A percentile compares a stretch with the other conserved stretches of the same genome.
Evolutionary conservation across 257 asterid species (phyloP).

Genomic region (Penstemon barbatus): DNA sequence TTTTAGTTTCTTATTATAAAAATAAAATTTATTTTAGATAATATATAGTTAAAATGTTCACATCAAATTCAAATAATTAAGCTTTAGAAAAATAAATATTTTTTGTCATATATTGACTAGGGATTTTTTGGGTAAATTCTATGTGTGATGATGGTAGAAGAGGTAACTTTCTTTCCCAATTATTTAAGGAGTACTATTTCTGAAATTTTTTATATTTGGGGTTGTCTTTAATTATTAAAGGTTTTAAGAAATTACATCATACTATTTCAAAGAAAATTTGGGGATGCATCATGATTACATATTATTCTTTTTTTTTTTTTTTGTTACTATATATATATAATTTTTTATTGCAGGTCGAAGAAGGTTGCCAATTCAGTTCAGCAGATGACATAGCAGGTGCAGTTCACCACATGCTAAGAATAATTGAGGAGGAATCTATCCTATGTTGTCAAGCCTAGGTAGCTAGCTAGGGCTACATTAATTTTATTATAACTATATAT

Average conservation of each 20-base stretch:
- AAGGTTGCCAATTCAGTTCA: conserved; percentile 84
- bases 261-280: conserved; percentile 4
- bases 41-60: no score
- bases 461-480: conserved; percentile 36
- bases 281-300: background rate
- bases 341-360: conserved; percentile 72
- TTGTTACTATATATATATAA: background rate
- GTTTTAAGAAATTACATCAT: conserved; percentile 20
- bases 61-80: no score
- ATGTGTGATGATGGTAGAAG: conserved; percentile 37
- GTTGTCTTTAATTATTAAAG: conserved; percentile 23
- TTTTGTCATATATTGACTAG: conserved; percentile 31
- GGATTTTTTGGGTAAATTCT: conserved; percentile 22
- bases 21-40: no score
- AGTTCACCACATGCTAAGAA: conserved; percentile 90
- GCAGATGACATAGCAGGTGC: conserved; percentile 92
- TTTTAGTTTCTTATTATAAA: no score
- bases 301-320: background rate
- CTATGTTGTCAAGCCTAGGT: conserved; percentile 60
- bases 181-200: background rate
- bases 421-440: conserved; percentile 80
- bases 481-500: conserved; percentile 19
- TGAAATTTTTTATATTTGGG: background rate
- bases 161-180: conserved; percentile 23
- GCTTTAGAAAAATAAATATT: background rate